These are phyloP conservation scores for Neurospora sp. DNA, from an alignment of 495 filamentous ascomycete genomes.

Conservation along the genomic window DNA sequence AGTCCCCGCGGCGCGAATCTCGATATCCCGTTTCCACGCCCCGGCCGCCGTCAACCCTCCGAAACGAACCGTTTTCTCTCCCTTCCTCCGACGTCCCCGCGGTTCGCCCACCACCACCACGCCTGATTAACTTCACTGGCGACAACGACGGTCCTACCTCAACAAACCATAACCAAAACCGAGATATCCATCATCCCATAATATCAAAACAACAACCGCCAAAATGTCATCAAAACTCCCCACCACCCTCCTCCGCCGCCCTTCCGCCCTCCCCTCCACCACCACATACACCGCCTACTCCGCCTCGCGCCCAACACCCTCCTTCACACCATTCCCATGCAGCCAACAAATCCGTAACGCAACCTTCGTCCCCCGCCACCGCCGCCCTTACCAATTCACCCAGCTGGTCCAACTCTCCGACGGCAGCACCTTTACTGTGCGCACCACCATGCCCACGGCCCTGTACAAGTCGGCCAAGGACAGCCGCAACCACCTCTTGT, in stretches of 20 bases:
- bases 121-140: not conserved
- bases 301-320: constrained; percentile 8
- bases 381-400: constrained; percentile 91
- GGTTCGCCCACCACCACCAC: not conserved
- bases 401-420: constrained; percentile 93
- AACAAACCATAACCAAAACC: not conserved
- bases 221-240: constrained; percentile 24
- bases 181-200: not conserved
- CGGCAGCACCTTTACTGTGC: constrained; percentile 75
- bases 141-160: not conserved
- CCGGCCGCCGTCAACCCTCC: not conserved
- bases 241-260: constrained; percentile 15
- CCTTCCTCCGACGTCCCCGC: not conserved
- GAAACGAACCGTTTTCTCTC: not conserved
- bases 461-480: constrained; percentile 74
- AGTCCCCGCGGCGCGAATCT: not conserved
- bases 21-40: not conserved
- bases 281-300: not conserved
- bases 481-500: constrained; percentile 75
- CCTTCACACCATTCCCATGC: not conserved
- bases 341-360: constrained; percentile 56
- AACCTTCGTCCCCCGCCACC: constrained; percentile 76
- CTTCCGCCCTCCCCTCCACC: constrained; percentile 8
- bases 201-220: not conserved
- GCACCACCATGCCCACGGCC: constrained; percentile 75